Evolutionary conservation across 495 filamentous ascomycete genomes (phyloP), one percentile per base, ranked within the genome.

Genomic region (Annulohypoxylon nitens): DNA sequence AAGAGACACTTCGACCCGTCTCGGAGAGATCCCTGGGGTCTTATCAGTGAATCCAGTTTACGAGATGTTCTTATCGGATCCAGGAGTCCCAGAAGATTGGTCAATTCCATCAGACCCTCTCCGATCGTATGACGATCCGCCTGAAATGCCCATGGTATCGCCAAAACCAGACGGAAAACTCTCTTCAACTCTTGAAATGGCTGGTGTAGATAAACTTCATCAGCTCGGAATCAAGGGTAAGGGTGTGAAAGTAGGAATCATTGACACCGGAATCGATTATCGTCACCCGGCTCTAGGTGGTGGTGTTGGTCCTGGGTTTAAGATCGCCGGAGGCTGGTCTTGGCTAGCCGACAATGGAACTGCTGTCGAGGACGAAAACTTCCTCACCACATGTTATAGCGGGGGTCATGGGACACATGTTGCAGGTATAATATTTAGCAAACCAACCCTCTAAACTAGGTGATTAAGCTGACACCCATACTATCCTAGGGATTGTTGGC

Each of bases 221-320:
- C 47, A 30, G 45, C 48, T 66, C 2, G 80, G 78, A 0, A 75
- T 78, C 47, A 78, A 77, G 37, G 80, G 80, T 2, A 75, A 80
- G 12, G 80, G 79, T 2, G 69, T 81, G n/a, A 75, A 73, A 37
- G 70, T 81, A 37, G 80, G 47, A 1, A 77, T 82, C 20, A 70
- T 87, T 25, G 84, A 87, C 64, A 81, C 79, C 23, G 85, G 84
- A 2, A 76, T 85, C 54, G 84, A 86, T 65, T 87, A 86, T 50
- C 78, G 50, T n/a, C 84, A 86, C 55, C 84, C 85, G 1, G 81
- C 83, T 23, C 75, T 87, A 10, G 85, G 85, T 14, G 84, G 82
- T 10, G 81, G 82, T 3, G 79, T 84, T 61, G 85, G 85, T 11
- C 71, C 78, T 12, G 83, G 78, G 9, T 82, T 78, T 61, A 83